Evolutionary conservation across 495 filamentous ascomycete genomes (phyloP).

Genomic region (Collariella sp.): DNA sequence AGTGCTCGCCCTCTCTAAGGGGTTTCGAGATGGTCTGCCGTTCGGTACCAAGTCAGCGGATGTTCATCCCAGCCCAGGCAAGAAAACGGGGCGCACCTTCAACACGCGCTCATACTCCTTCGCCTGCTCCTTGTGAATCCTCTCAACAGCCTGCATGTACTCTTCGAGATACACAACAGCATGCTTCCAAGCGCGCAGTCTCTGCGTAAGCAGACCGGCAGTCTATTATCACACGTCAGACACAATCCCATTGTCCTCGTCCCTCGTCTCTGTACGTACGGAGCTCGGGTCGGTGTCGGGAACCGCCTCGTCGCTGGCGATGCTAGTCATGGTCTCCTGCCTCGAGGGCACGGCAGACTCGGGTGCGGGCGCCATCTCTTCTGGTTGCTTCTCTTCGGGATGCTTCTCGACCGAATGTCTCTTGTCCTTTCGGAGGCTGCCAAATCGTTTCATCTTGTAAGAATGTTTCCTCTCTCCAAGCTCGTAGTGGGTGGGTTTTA

Average conservation of each 20-base stretch:
- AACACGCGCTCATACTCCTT: constrained; percentile 95
- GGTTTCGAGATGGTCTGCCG: constrained; percentile 72
- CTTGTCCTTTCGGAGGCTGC: constrained; percentile 8
- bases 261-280: constrained; percentile 37
- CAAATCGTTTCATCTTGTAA: constrained; percentile 9
- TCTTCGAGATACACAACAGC: constrained; percentile 83
- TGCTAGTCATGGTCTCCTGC: constrained; percentile 45
- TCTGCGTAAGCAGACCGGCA: constrained; percentile 68
- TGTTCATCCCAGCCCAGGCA: neutral
- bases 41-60: neutral
- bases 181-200: constrained; percentile 92
- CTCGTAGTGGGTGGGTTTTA: neutral
- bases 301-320: constrained; percentile 52
- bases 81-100: constrained; percentile 44
- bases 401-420: no score
- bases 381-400: neutral
- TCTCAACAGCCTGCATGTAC: constrained; percentile 75
- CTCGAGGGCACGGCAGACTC: constrained; percentile 28
- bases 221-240: constrained; percentile 38
- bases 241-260: neutral
- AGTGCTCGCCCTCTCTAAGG: constrained; percentile 79
- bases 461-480: neutral
- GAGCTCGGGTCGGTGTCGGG: constrained; percentile 71
- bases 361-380: neutral
- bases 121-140: constrained; percentile 68